phyloP scores from a whole-genome alignment of 768 basidiomycete genomes.

The Lentinula guzmanii region DNA sequence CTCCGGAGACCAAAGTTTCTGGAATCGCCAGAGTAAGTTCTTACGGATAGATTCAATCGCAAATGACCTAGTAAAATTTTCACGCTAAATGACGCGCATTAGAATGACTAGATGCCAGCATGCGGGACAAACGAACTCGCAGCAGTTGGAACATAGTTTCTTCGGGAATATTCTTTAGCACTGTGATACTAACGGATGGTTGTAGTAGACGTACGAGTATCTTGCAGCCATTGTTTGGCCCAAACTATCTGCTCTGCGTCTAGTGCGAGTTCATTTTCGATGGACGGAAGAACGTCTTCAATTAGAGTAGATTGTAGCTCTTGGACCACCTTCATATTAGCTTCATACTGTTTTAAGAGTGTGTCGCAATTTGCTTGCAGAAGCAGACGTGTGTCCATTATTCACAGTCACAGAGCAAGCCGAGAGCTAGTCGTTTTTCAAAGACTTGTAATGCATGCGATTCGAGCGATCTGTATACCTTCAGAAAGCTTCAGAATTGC shows the following conservation, averaged over 20 bases:
- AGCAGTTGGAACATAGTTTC: constrained; percentile 56
- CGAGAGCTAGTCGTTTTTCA: too few species aligned
- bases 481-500: neutral
- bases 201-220: constrained; percentile 45
- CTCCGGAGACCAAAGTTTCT: constrained; percentile 32
- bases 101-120: constrained; percentile 8
- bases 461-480: neutral
- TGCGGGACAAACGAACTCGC: constrained; percentile 37
- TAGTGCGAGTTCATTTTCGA: constrained; percentile 53
- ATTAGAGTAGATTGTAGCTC: constrained; percentile 46
- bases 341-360: constrained; percentile 44
- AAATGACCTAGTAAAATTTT: constrained; percentile 60
- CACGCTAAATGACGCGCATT: constrained; percentile 38
- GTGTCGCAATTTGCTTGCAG: constrained; percentile 40
- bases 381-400: constrained; percentile 24
- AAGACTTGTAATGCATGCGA: too few species aligned
- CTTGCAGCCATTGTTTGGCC: constrained; percentile 58
- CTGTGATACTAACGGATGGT: neutral
- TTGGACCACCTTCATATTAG: constrained; percentile 39
- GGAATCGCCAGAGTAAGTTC: constrained; percentile 52
- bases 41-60: constrained; percentile 53
- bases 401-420: neutral
- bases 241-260: constrained; percentile 38
- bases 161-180: constrained; percentile 15
- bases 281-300: constrained; percentile 52